Base-by-base conservation (phyloP, 768 basidiomycete species). In the Amanita molliuscula region DNA sequence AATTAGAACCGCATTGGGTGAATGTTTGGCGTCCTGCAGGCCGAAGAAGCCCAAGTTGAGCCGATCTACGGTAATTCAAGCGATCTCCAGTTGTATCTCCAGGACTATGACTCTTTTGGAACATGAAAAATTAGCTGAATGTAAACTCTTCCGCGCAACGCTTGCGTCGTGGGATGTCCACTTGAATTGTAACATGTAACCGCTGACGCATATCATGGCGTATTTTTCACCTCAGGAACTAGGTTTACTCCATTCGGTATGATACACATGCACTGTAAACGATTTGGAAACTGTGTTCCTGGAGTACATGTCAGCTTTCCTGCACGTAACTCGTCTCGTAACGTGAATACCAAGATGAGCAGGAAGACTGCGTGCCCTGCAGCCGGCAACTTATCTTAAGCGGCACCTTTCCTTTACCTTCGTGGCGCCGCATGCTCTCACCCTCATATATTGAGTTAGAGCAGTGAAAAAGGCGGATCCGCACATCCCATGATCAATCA, bases 211-310 rank as follows among this genome's bases (percentile, higher is more conserved):
- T 16, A 35, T 16, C 21, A 25, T 42, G 13, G 7, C 7, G 20
- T 9, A 21, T 26, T 42, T 9, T 42, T 42, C n/a, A 42, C 15
- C 40, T 18, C 48, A 50, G 41, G 48, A 43, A 42, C 48, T 33
- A 43, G 9, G 36, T 29, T 41, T 50, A 18, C 49, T 44, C 49
- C 49, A 50, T 50, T 50, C 41, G 49, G 49, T 35, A 50, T 50
- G 16, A 44, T 44, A 23, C 20, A 16, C 33, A 38, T 13, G 20
- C n/a, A 23, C 20, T 28, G 16, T 42, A 7, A n/a, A 20, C 1
- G 8, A 38, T 28, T 23, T n/a, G 21, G 21, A 26, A 37, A 18
- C 18, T 18, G 38, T 38, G 48, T 48, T 48, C 48, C 48, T 48
- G 48, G 38, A 20, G 7, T 9, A 48, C 40, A 16, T 26, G 18